Evolutionary conservation across 495 filamentous ascomycete genomes (phyloP), one percentile per base, ranked within the genome.

Genomic region (Acidiella bohemica): DNA sequence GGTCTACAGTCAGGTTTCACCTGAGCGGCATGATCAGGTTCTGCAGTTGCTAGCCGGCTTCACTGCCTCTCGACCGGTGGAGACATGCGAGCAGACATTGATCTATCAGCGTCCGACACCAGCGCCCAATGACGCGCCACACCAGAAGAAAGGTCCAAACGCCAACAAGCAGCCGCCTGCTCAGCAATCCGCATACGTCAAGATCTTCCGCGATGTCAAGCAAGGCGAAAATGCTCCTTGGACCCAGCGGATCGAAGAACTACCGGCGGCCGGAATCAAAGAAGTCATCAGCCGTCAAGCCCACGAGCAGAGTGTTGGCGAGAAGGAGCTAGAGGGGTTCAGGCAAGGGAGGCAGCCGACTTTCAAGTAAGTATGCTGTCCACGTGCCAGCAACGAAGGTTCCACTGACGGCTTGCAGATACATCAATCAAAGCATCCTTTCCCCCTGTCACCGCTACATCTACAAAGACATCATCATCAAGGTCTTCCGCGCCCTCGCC

Each of bases 11-110:
- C 61, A 66, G 32, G 53, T 73, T 25, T 60, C 70, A 5, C 24
- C 44, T 17, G 40, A 55, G 3, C 65, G 68, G 12, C 66, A 70
- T 52, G 52, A 60, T 50, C 76, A 78, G 58, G 65, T 82, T 31
- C 63, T 81, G 35, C 70, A 77, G 39, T 72, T 82, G 51, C 67
- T 84, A 38, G 69, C 76, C 17, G 79, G 76, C 32, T 56, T 82
- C 40, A 71, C 75, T 20, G 73, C 72, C 45, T 77, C 78, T 72
- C 71, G 75, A 43, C 79, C 79, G 18, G 61, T 66, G 46, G 65
- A 63, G 42, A 59, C 71, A 39, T 43, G 72, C 31, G 71, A 78
- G 52, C 72, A 76, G 37, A 73, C 75, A 49, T 59, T 80, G 47
- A 57, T 81, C 43, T 83, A 76, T 66, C 76, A 75, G 53, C 78